Percentiles rank a stretch among this genome's conserved stretches.
phyloP scores from a whole-genome alignment of 225 moss, liverwort and hornwort species.

The Pseudisothecium myosuroides region DNA sequence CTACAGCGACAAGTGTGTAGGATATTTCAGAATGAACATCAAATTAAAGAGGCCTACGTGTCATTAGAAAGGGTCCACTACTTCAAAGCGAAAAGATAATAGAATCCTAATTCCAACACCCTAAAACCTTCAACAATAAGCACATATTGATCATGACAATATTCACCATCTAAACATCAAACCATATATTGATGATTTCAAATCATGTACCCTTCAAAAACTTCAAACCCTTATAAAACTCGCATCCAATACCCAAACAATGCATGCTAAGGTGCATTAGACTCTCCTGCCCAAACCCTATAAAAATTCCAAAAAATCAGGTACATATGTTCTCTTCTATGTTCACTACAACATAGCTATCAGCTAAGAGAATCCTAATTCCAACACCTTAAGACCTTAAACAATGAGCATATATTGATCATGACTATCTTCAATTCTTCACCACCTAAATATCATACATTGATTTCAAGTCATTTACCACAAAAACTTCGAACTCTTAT shows the following conservation, averaged over 20 bases:
- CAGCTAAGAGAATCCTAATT: no score
- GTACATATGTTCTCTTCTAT: neutral
- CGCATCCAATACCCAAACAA: neutral
- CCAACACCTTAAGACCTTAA: neutral
- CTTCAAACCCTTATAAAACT: neutral
- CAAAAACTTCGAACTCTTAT: neutral
- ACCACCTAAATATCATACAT: neutral
- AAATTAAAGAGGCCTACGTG: neutral
- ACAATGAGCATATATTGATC: neutral
- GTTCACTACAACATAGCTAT: neutral
- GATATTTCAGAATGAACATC: neutral
- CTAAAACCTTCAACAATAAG: neutral
- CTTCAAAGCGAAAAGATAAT: neutral
- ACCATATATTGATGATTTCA: neutral
- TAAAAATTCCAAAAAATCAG: accelerated
- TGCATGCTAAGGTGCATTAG: neutral
- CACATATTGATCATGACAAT: neutral
- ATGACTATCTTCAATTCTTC: neutral
- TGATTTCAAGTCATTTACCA: neutral
- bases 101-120: neutral
- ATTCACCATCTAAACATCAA: no score
- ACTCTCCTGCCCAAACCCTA: neutral
- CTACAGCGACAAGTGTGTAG: neutral
- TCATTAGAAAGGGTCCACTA: neutral
- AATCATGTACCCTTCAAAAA: neutral